Percentiles rank a stretch among this genome's conserved stretches.
phyloP scores from a whole-genome alignment of 78 protist species.

The Cyanophora paradoxa region DNA sequence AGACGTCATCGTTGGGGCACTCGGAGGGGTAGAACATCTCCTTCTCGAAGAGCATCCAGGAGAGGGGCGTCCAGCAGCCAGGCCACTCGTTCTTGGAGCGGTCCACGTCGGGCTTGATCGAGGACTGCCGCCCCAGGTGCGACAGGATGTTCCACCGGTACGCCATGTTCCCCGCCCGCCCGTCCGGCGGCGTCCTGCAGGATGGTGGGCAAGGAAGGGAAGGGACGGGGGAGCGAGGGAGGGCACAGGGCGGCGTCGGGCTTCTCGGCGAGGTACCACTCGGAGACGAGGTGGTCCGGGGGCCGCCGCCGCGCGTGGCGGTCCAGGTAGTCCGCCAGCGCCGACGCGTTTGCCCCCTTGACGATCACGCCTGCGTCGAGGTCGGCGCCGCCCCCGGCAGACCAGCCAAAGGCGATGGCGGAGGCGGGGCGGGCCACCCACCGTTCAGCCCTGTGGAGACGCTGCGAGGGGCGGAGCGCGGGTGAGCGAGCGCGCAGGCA shows the following conservation, averaged over 20 bases:
- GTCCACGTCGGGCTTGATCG: not conserved
- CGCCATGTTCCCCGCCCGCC: slow-evolving; percentile 5
- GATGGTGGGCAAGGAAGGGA: no score
- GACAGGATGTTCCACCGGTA: slow-evolving; percentile 27
- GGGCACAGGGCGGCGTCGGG: not conserved
- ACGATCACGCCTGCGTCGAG: no score
- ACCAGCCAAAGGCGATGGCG: slow-evolving; percentile 21
- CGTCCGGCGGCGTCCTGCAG: no score
- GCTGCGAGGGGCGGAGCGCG: no score
- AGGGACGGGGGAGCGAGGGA: no score
- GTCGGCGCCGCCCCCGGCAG: not conserved
- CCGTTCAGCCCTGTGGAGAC: no score
- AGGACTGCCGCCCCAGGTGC: slow-evolving; percentile 20
- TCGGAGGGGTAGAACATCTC: slow-evolving; percentile 14
- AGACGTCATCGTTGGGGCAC: slow-evolving; percentile 35
- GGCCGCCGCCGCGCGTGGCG: slow-evolving; percentile 17
- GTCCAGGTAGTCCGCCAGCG: slow-evolving; percentile 4
- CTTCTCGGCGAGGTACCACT: slow-evolving; percentile 21
- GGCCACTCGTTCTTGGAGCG: slow-evolving; percentile 13
- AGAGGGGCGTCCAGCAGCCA: slow-evolving; percentile 14
- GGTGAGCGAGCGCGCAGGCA: no score
- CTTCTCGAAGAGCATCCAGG: slow-evolving; percentile 17
- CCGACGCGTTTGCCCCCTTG: no score
- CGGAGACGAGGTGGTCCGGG: slow-evolving; percentile 36
- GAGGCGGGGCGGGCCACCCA: slow-evolving; percentile 11